Evolutionary conservation across 2,329 filamentous ascomycete genomes (phyloP).

Genomic region (Cladophialophora psammophila): DNA sequence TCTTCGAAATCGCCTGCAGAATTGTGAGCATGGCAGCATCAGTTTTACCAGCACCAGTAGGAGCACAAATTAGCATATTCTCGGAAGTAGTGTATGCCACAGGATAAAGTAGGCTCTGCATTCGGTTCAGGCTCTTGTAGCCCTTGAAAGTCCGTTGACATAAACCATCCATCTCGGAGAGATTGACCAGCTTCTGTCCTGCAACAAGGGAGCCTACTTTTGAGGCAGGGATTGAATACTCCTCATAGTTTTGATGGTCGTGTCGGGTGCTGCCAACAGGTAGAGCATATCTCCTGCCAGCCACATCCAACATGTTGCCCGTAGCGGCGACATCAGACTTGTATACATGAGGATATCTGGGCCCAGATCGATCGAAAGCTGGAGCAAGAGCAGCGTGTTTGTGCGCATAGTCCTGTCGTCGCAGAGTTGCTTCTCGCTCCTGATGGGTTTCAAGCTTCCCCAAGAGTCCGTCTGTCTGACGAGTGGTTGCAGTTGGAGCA

Average conservation of each 20-base stretch:
- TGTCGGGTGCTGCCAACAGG: conserved; percentile 75
- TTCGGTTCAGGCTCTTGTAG: conserved; percentile 91
- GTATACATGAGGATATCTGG: conserved; percentile 93
- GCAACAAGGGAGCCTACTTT: conserved; percentile 76
- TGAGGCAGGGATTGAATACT: conserved; percentile 84
- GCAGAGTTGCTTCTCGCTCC: conserved; percentile 80
- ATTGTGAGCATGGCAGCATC: conserved; percentile 98
- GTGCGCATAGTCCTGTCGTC: conserved; percentile 79
- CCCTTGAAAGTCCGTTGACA: conserved; percentile 92
- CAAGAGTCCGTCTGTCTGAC: conserved; percentile 55
- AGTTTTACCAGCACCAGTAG: conserved; percentile 97
- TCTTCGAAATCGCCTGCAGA: conserved; percentile 86
- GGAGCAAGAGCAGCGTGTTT: conserved; percentile 77
- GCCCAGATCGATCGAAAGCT: conserved; percentile 72
- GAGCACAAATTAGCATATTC: conserved; percentile 98
- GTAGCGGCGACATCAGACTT: conserved; percentile 71
- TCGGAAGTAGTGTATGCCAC: conserved; percentile 95
- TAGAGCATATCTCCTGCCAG: conserved; percentile 82
- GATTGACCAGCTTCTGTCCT: conserved; percentile 77
- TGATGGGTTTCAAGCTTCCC: conserved; percentile 73
- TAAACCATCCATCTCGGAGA: conserved; percentile 84
- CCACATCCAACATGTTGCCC: conserved; percentile 81
- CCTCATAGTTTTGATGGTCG: conserved; percentile 82
- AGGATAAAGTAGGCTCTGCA: conserved; percentile 96
- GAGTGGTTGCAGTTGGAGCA: conserved; percentile 45